Conservation (phyloP, 768 basidiomycete species). For the Boletus patriciae region DNA sequence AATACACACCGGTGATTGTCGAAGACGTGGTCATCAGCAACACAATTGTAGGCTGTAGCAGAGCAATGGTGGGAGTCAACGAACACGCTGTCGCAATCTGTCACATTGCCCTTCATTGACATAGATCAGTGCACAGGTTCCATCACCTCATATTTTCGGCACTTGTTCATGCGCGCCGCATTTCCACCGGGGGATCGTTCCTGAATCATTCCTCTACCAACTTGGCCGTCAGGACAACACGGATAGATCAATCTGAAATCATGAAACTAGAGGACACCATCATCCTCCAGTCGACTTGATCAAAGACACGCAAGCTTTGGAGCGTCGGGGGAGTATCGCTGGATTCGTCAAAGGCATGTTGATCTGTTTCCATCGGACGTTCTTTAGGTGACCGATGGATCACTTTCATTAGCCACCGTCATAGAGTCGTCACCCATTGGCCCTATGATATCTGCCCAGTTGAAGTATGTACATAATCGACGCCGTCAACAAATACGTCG, state of each 20-base stretch:
- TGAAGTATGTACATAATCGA: slow-evolving; percentile 99
- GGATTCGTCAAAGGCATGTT: slow-evolving; percentile 89
- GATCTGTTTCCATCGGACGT: background rate
- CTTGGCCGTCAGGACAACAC: too few species aligned
- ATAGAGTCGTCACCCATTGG: slow-evolving; percentile 95
- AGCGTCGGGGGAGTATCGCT: slow-evolving; percentile 93
- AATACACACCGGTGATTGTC: background rate
- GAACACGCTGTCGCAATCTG: too few species aligned
- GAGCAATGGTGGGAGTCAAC: background rate
- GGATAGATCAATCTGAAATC: too few species aligned
- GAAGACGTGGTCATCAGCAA: background rate
- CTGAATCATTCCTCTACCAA: too few species aligned
- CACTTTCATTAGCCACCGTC: slow-evolving; percentile 69
- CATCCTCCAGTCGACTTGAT: slow-evolving; percentile 96
- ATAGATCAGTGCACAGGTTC: too few species aligned
- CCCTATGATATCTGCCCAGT: slow-evolving; percentile 98
- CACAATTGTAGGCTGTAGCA: too few species aligned
- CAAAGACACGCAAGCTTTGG: slow-evolving; percentile 89
- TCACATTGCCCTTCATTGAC: too few species aligned
- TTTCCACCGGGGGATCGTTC: too few species aligned
- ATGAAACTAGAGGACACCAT: slow-evolving; percentile 99
- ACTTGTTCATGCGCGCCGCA: too few species aligned
- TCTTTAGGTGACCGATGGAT: background rate
- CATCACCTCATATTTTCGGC: too few species aligned
- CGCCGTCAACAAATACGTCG: too few species aligned